Base-by-base conservation (phyloP, 208 protist species). In the Strigomonas oncopelti region DNA sequence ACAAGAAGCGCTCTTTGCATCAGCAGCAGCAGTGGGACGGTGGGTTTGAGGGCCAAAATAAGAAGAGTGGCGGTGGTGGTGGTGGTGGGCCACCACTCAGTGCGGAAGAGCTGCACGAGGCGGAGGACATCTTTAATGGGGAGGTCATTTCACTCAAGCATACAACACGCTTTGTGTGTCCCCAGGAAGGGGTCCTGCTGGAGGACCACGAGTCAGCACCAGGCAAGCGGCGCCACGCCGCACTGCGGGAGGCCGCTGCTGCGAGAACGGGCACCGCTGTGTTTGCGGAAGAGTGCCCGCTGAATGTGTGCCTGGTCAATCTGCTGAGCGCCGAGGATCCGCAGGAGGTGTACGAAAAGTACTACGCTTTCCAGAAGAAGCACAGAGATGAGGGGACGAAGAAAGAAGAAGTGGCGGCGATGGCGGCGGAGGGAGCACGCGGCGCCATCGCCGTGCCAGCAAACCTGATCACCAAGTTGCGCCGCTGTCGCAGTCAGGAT, bases 121-220 rank as follows among this genome's bases (percentile, higher is more conserved):
- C 81, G 32, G 84, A 92, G 20, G 83, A 92, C 8, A 71, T 74
- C 14, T 94, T 85, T 78, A 85, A 67, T 64, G 84, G 77, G 45
- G 73, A 87, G 34, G 72, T 88, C 7, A 65, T 91, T 1, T 86
- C 81, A 53, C 78, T 94, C 38, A 89, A 88, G 61, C 74, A 83
- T 22, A 80, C 85, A 20, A 91, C 85, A n/a, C 83, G 86, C 9
- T 91, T 84, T 28, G 91, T 88, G 69, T 90, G 83, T 48, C 75
- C 79, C 14, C 71, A 86, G 29, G 88, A 68, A 1, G 81, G 72
- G 28, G 56, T 80, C 24, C 78, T 75, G 52, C 72, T 84, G 29
- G 82, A 89, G 60, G 87, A 75, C n/a, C 42, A 48, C 42, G 18
- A 48, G 42, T 20, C 42, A 1, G 42, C 42, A 20, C 42, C 42